Evolutionary conservation across 177 flowering plant genomes (phyloP).

Genomic region (Telopea speciosissima): DNA sequence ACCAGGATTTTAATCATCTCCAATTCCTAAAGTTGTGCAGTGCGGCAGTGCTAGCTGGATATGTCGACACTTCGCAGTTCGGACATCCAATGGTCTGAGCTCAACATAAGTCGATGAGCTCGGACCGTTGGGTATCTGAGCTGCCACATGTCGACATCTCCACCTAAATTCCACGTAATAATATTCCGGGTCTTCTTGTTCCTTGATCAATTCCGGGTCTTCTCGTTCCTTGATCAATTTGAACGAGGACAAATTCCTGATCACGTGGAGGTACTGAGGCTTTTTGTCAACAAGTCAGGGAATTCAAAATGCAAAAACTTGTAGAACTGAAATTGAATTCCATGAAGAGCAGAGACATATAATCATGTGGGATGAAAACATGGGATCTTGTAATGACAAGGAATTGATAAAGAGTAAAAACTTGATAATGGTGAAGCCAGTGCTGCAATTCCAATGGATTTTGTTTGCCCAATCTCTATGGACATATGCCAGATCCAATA

Average conservation of each 20-base stretch:
- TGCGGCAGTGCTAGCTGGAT: no score
- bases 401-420: slow-evolving; percentile 36
- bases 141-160: no score
- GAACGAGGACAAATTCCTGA: slow-evolving; percentile 52
- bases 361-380: slow-evolving; percentile 38
- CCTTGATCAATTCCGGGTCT: no score
- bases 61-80: no score
- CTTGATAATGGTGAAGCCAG: slow-evolving; percentile 61
- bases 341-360: slow-evolving; percentile 60
- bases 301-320: slow-evolving; percentile 43
- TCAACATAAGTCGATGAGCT: no score
- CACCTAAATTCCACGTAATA: no score
- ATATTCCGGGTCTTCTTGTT: no score
- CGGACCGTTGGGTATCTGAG: no score
- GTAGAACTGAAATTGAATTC: slow-evolving; percentile 61
- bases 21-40: no score
- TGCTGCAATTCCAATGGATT: slow-evolving; percentile 67
- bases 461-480: slow-evolving; percentile 79
- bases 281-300: slow-evolving; percentile 49
- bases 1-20: no score
- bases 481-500: slow-evolving; percentile 95
- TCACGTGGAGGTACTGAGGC: slow-evolving; percentile 30
- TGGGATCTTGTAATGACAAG: slow-evolving; percentile 20
- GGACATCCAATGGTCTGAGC: no score
- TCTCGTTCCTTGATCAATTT: slow-evolving; percentile 48